Base-by-base conservation (phyloP, 2,329 filamentous ascomycete genomes). In the Apiospora aurea region DNA sequence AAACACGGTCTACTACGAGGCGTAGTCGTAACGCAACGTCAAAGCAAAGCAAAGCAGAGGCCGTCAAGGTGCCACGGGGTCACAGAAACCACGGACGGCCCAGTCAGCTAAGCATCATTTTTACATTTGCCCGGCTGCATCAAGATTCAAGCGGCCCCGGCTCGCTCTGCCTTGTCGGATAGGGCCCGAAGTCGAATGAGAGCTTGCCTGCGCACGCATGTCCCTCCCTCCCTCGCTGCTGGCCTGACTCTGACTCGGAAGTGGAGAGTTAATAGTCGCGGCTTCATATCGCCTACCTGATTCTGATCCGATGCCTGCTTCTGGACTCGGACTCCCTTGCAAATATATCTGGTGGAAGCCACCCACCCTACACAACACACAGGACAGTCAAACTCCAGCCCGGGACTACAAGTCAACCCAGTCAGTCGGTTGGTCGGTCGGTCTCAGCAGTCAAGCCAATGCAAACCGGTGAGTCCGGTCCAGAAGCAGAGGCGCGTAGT, bases 41-140 rank as follows among this genome's bases (percentile, higher is more conserved):
- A 64, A 64, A 64, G 57, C 34, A 64, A 64, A 64, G 57, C 34
- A 41, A 41, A 41, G 34, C 34, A 64, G 57, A 41, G 34, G 57
- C 34, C 57, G 57, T 64, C 57, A 64, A 41, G 57, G 57, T 64
- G 29, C 53, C 29, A 61, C 53, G 53, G 53, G n/a, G 49, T 26
- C 24, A 18, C 10, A 14, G 51, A 34, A 34, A 34, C 13, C 57
- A 64, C 34, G 34, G 34, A 41, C 34, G 57, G 57, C 21, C 29
- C 34, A 64, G 57, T 41, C 57, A 64, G 57, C 21, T 29, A 34
- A 41, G 18, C 57, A 64, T 64, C 57, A 41, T 41, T 64, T 64
- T 64, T 41, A 41, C 34, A 41, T 64, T 64, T n/a, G 57, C 18
- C 46, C 41, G 41, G 2, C 57, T 64, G 34, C 29, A 24, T 41